Percentiles rank a stretch among this genome's conserved stretches.
phyloP scores from a whole-genome alignment of 495 filamentous ascomycete species.

The Xylaria nigripes region DNA sequence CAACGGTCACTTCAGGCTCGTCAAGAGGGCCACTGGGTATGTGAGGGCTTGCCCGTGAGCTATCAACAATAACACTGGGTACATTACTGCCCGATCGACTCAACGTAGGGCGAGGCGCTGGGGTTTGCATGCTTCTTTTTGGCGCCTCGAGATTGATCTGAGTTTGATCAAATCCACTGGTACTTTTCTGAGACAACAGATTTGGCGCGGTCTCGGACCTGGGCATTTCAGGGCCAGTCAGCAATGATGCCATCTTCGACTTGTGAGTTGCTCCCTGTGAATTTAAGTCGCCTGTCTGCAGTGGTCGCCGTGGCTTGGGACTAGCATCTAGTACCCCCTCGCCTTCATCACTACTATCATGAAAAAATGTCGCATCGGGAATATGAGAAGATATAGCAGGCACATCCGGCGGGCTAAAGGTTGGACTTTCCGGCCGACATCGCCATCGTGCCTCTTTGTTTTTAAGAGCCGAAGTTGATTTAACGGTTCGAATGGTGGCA shows the following conservation, averaged over 20 bases:
- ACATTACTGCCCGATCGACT: constrained; percentile 41
- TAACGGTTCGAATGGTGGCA: constrained; percentile 51
- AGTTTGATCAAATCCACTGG: constrained; percentile 9
- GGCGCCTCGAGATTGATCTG: constrained; percentile 2
- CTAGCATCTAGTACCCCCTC: constrained; percentile 8
- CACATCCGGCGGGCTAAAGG: constrained; percentile 19
- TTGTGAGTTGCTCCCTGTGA: not conserved
- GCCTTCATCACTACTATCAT: constrained; percentile 27
- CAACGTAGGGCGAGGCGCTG: constrained; percentile 14
- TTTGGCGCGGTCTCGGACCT: constrained; percentile 13
- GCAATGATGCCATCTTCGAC: not conserved
- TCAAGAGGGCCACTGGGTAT: constrained; percentile 35
- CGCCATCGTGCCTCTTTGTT: constrained; percentile 18
- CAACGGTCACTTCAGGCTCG: constrained; percentile 39
- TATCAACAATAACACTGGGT: constrained; percentile 41
- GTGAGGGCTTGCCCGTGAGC: constrained; percentile 20
- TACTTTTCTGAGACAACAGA: constrained; percentile 12
- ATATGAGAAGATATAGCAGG: constrained; percentile 13
- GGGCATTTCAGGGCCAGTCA: not conserved
- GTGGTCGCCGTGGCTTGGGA: constrained; percentile 9
- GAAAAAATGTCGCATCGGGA: constrained; percentile 20
- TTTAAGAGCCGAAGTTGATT: constrained; percentile 29
- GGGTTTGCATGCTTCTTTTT: constrained; percentile 13
- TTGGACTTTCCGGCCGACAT: constrained; percentile 16
- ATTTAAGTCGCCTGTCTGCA: not conserved